These are phyloP conservation scores for Globisporangium iwayamae DNA, from an alignment of 352 stramenopile genomes.

Conservation along the genomic window DNA sequence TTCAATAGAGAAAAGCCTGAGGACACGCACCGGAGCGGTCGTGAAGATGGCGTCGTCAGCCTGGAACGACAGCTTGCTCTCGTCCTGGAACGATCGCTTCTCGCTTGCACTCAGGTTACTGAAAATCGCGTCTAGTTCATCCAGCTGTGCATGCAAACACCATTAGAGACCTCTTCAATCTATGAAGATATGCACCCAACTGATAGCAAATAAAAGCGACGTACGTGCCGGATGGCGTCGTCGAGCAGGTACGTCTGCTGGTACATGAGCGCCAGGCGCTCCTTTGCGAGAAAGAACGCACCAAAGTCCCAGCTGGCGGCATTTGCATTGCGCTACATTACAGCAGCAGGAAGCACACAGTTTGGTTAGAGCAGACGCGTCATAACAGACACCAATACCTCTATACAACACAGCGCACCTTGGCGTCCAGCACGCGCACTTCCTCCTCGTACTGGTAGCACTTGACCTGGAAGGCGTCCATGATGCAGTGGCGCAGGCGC, in stretches of 20 bases:
- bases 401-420: constrained; percentile 24
- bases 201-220: constrained; percentile 1
- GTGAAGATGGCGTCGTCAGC: constrained; percentile 51
- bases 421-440: constrained; percentile 56
- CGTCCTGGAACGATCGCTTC: constrained; percentile 22
- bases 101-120: constrained; percentile 34
- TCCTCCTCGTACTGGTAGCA: constrained; percentile 82
- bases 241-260: constrained; percentile 82
- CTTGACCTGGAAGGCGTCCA: constrained; percentile 77
- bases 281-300: constrained; percentile 77
- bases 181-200: no score
- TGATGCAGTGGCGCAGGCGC: constrained; percentile 65
- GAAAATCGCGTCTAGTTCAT: constrained; percentile 82
- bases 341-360: background rate
- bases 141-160: constrained; percentile 33
- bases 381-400: background rate
- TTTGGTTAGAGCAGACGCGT: background rate
- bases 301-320: constrained; percentile 66
- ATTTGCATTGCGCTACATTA: constrained; percentile 29
- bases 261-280: constrained; percentile 78
- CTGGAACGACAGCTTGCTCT: constrained; percentile 21
- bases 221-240: constrained; percentile 77
- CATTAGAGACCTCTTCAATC: background rate
- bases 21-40: constrained; percentile 43
- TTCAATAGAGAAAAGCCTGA: background rate